Base-by-base conservation (phyloP, 2,329 filamentous ascomycete genomes). In the Aspergillus uvarum region DNA sequence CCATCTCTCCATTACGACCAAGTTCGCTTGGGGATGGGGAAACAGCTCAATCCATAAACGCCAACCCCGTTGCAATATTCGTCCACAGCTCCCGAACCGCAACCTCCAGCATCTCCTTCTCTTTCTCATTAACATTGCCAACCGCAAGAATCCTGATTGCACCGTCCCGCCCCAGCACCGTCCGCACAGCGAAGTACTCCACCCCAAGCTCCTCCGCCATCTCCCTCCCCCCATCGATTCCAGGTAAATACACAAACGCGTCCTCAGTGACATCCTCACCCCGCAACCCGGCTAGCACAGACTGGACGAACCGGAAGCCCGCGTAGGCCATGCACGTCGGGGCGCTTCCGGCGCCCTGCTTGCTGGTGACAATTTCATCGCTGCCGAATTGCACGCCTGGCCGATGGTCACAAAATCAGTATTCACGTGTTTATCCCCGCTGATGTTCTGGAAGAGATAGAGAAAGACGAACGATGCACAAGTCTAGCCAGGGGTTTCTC, bases 301-400 rank as follows among this genome's bases (percentile, higher is more conserved):
- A 21, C 31, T 52, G 16, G 4, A 52, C 5, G 1, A 52, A 38
- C n/a, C 31, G n/a, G 4, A 42, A 11, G 7, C 31, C 29, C 2
- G 50, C 50, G 16, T 51, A 51, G n/a, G 50, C 50, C 50, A 52
- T 52, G 24, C 50, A 52, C 0, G 50, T 52, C 5, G 50, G 42
- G 14, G 50, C 50, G n/a, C 50, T 52, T 3, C 50, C 50, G 1
- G 50, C 50, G 1, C 31, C 50, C 19, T 52, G 26, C n/a, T 52
- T 52, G 2, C 31, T 52, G 5, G 16, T 26, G 8, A 52, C 31
- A 4, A 42, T 52, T 19, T 35, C 50, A 2, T 52, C 50, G 14
- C 50, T 31, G 0, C 50, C 50, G 50, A 52, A 52, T 52, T 32
- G 50, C n/a, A 52, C 50, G 1, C 29, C 50, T 52, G 8, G 7